Conservation (phyloP, 257 asterid genomes). For the Salvia hispanica region DNA sequence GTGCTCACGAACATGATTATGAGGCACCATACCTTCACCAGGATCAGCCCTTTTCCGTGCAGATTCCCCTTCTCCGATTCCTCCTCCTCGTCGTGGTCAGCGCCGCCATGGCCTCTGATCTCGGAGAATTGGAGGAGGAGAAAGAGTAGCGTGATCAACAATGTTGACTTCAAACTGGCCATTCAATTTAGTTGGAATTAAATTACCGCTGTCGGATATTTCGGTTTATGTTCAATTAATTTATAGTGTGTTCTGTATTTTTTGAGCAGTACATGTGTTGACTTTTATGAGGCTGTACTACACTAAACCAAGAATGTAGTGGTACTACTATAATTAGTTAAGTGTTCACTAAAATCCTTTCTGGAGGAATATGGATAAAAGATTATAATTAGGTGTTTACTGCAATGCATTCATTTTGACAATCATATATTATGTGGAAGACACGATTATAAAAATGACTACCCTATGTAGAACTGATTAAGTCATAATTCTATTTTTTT, state of each 20-base stretch:
- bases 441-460: too few species aligned
- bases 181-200: conserved; percentile 5
- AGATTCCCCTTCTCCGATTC: conserved; percentile 20
- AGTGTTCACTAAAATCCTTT: neutral
- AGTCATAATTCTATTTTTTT: neutral
- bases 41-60: conserved; percentile 49
- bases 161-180: conserved; percentile 53
- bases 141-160: conserved; percentile 37
- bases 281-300: conserved; percentile 26
- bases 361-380: too few species aligned
- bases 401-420: neutral
- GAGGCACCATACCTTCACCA: conserved; percentile 76
- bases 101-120: conserved; percentile 55
- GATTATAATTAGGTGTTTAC: too few species aligned
- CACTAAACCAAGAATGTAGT: conserved; percentile 24
- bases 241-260: neutral
- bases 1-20: conserved; percentile 66
- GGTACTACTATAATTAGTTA: neutral
- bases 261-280: conserved; percentile 42
- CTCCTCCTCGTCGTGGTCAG: conserved; percentile 25
- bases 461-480: neutral
- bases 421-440: neutral
- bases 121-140: conserved; percentile 43
- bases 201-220: too few species aligned
- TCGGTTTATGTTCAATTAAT: neutral